These are phyloP conservation scores for Haplographium delicatum DNA, from an alignment of 495 filamentous ascomycete species.

Conservation along the genomic window DNA sequence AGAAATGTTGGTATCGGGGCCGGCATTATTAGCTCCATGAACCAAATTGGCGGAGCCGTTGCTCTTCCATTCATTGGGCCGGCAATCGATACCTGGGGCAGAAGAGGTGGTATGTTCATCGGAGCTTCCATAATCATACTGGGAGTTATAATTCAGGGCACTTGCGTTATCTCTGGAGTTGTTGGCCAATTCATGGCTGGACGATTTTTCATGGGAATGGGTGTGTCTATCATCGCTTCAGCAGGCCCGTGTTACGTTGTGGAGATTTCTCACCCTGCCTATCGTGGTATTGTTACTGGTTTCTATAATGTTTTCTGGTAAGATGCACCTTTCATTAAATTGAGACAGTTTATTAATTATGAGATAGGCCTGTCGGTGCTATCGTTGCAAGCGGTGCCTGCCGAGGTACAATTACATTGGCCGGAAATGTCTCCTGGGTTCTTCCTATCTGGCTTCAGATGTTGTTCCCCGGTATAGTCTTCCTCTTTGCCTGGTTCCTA, in stretches of 20 bases:
- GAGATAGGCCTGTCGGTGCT: constrained; percentile 18
- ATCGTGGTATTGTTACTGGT: constrained; percentile 61
- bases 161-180: constrained; percentile 21
- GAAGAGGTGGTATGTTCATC: constrained; percentile 46
- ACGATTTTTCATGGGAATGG: constrained; percentile 73
- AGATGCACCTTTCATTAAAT: background rate
- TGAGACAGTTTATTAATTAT: background rate
- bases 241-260: constrained; percentile 70
- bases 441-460: constrained; percentile 42
- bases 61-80: constrained; percentile 31
- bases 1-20: constrained; percentile 16
- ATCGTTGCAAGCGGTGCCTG: constrained; percentile 12
- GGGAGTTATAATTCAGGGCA: constrained; percentile 42
- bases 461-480: constrained; percentile 29
- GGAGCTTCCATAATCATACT: constrained; percentile 44
- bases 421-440: constrained; percentile 37
- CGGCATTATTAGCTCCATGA: constrained; percentile 23
- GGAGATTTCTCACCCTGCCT: constrained; percentile 69
- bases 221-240: constrained; percentile 60
- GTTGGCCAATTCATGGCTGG: constrained; percentile 57
- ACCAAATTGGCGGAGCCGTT: constrained; percentile 18
- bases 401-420: constrained; percentile 1
- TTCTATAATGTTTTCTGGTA: constrained; percentile 54
- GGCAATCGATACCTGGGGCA: constrained; percentile 34
- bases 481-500: constrained; percentile 16